Base-by-base conservation (phyloP, 1,139 yeast species). In the Diutina catenulata region DNA sequence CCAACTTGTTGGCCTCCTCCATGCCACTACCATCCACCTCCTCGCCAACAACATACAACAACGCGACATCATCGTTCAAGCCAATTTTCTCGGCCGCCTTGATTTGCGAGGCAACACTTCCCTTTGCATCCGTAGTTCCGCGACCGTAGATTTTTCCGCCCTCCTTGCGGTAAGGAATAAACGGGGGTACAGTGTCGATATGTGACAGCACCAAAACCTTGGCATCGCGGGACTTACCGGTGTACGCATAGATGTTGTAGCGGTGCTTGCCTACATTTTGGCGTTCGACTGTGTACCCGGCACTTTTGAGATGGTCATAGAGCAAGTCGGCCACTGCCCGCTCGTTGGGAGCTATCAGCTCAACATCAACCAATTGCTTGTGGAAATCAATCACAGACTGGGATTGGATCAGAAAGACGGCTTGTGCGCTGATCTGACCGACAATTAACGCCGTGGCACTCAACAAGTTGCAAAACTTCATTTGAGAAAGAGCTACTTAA, bases 101-200 rank as follows among this genome's bases (percentile, higher is more conserved):
- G 10, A 77, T 59, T 49, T 76, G 83, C 0, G 81, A 54, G 0
- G 83, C 81, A 14, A 80, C 77, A 10, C 81, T 74, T 1, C 68
- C 82, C 48, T 79, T 79, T 26, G 83, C 87, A 48, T 79, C 87
- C 40, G 71, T 64, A 3, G 80, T 53, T 2, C 88, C 88, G 41
- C 87, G 62, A 9, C 87, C 87, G 47, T 62, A 69, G 18, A 79
- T 74, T 36, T 54, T 55, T 33, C 64, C 59, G 4, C 72, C 77
- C n/a, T 68, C 64, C 11, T 66, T 52, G 4, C 50, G 49, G 53
- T 77, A 79, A 1, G 72, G 70, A 39, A 77, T 54, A 47, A 50
- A 77, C 0, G 86, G 86, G 11, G 86, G 86, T 5, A 79, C 87
- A 0, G 86, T 79, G 47, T 79, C 87, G 29, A 77, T 71, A 47